Evolutionary conservation across 148 eudicot genomes (phyloP), one percentile per base, ranked within the genome.

Genomic region (Arbutus unedo): DNA sequence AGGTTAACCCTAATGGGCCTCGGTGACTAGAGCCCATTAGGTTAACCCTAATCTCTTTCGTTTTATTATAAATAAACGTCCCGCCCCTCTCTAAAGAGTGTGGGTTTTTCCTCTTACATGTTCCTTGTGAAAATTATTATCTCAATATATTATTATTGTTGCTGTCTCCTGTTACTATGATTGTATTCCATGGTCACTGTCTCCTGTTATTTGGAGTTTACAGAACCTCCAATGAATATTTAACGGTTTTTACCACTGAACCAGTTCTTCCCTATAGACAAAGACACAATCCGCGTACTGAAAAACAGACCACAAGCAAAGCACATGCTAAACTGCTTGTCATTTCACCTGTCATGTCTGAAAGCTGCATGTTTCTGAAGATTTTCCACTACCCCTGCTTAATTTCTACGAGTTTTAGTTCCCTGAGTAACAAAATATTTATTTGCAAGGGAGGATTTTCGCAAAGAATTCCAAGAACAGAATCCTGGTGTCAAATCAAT

Each of bases 401-500:
- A 59, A 16, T 19, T 9, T 43, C 19, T 50, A 14, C 16, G 3
- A 7, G 45, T 64, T 23, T 50, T 51, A 25, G 67, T 82, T 60
- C 15, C 72, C 57, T 56, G 57, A 16, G 7, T 38, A 56, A 16
- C 53, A 11, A 31, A 31, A 31, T 1, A 60, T 79, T 62, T 81
- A 47, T 81, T 79, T 66, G 83, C 60, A 79, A 95, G 98, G 96
- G 92, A 93, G 86, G 96, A 95, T 83, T 95, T 92, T 82, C 96
- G 98, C 16, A 93, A 91, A 90, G 96, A 64, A 18, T 95, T 90
- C 75, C 91, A 91, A 85, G 93, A 92, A 79, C 88, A 90, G 74
- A 91, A 95, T 85, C 98, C 98, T 68, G 89, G 89, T 74, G 89
- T 93, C 79, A 93, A 90, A 83, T 86, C 92, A 64, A 93, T 93